Conservation (phyloP, 2,329 filamentous ascomycete genomes). For the Paecilomyces niveus region DNA sequence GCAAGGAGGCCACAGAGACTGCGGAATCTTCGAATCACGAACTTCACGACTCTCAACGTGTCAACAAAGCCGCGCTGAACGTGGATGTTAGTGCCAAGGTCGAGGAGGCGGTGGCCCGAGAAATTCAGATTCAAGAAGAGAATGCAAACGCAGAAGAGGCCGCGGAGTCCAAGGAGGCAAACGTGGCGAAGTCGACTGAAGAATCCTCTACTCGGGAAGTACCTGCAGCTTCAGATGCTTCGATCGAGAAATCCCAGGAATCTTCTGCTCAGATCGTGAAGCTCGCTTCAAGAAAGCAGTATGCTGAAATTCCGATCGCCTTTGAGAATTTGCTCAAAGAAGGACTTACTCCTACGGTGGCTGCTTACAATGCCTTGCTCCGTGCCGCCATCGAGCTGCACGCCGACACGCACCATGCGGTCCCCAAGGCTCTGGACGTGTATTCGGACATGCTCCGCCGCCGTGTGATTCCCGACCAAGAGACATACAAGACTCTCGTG, state of each 20-base stretch:
- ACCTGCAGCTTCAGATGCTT: slow-evolving; percentile 40
- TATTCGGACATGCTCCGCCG: slow-evolving; percentile 94
- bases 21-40: slow-evolving; percentile 40
- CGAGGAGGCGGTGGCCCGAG: slow-evolving; percentile 74
- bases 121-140: slow-evolving; percentile 58
- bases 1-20: slow-evolving; percentile 16
- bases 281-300: slow-evolving; percentile 64
- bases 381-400: slow-evolving; percentile 78
- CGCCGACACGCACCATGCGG: slow-evolving; percentile 69
- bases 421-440: slow-evolving; percentile 86
- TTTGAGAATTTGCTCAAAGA: slow-evolving; percentile 86
- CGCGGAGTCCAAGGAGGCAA: slow-evolving; percentile 20
- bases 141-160: slow-evolving; percentile 38
- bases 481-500: slow-evolving; percentile 84
- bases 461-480: slow-evolving; percentile 70
- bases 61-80: slow-evolving; percentile 44
- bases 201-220: slow-evolving; percentile 18
- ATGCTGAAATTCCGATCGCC: slow-evolving; percentile 79
- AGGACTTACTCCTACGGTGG: slow-evolving; percentile 70
- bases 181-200: slow-evolving; percentile 14
- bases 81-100: slow-evolving; percentile 63
- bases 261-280: slow-evolving; percentile 74
- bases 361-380: slow-evolving; percentile 88
- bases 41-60: slow-evolving; percentile 43
- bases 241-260: slow-evolving; percentile 55